A percentile compares a stretch with the other conserved stretches of the same genome.
These are phyloP conservation scores for Aristolochia californica DNA, from an alignment of 164 flowering plant species.

Conservation along the genomic window DNA sequence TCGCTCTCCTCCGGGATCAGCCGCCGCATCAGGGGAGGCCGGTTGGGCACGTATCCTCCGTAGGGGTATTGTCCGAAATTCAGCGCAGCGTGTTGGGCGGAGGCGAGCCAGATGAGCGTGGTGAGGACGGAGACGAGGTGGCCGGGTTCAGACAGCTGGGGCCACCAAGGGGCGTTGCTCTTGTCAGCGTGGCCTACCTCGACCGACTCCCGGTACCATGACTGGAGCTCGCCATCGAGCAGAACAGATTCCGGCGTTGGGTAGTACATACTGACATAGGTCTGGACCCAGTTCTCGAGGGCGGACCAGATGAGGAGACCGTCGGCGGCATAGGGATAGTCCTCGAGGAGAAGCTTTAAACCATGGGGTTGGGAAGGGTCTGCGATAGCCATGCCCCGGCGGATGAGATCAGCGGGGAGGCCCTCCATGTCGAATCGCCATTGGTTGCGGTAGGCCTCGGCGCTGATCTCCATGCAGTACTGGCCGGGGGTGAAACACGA, in stretches of 20 bases:
- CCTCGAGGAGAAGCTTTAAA: conserved; percentile 52
- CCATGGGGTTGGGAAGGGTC: conserved; percentile 81
- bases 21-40: conserved; percentile 81
- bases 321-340: conserved; percentile 86
- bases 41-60: conserved; percentile 94
- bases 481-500: conserved; percentile 79
- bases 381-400: conserved; percentile 82
- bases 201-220: conserved; percentile 81
- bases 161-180: conserved; percentile 74
- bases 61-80: conserved; percentile 96
- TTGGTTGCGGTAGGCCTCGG: conserved; percentile 47
- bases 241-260: conserved; percentile 31
- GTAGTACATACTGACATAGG: conserved; percentile 66
- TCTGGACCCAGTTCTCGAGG: conserved; percentile 55
- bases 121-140: conserved; percentile 59
- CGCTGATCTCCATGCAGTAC: conserved; percentile 81
- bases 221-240: conserved; percentile 68
- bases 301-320: conserved; percentile 88
- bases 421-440: conserved; percentile 89
- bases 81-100: conserved; percentile 95
- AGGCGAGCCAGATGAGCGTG: conserved; percentile 83
- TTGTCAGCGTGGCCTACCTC: conserved; percentile 80
- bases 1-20: conserved; percentile 63
- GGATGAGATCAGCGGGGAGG: conserved; percentile 83
- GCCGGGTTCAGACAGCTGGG: conserved; percentile 29